Evolutionary conservation across 805 yeast species (phyloP).

Genomic region (Candida dajiaensis): DNA sequence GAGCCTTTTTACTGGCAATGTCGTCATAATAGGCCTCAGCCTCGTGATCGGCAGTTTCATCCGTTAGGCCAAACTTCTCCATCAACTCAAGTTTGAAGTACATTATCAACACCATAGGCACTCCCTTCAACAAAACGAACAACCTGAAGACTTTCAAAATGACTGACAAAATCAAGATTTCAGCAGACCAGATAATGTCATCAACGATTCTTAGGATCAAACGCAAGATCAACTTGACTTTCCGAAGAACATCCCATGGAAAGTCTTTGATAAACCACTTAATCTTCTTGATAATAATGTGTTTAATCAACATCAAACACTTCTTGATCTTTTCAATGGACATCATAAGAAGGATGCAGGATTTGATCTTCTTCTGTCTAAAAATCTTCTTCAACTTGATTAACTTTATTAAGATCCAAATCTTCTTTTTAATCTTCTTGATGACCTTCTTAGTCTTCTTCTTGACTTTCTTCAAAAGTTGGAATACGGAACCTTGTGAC

Average conservation of each 20-base stretch:
- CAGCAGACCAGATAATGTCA: constrained; percentile 17
- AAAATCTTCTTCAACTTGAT: constrained; percentile 17
- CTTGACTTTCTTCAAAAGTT: background rate
- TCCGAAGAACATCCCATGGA: constrained; percentile 17
- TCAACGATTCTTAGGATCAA: constrained; percentile 14
- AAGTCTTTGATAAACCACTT: constrained; percentile 10
- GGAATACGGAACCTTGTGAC: background rate
- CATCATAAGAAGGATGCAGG: constrained; percentile 15
- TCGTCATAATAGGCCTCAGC: background rate
- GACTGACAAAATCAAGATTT: constrained; percentile 12
- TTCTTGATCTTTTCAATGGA: constrained; percentile 19
- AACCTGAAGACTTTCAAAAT: constrained; percentile 10
- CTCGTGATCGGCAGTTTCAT: background rate
- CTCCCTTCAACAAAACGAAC: constrained; percentile 9
- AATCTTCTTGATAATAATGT: constrained; percentile 13
- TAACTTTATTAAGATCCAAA: constrained; percentile 12
- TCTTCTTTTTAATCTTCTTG: constrained; percentile 15
- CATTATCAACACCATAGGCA: constrained; percentile 13
- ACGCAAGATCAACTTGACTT: constrained; percentile 12
- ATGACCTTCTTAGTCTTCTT: constrained; percentile 9
- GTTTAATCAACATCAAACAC: constrained; percentile 10
- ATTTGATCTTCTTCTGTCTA: constrained; percentile 8
- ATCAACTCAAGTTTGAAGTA: constrained; percentile 13
- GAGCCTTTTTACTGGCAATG: background rate
- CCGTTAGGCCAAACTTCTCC: constrained; percentile 10